Evolutionary conservation across 2,329 filamentous ascomycete species (phyloP).

Genomic region (Fusarium sp.): DNA sequence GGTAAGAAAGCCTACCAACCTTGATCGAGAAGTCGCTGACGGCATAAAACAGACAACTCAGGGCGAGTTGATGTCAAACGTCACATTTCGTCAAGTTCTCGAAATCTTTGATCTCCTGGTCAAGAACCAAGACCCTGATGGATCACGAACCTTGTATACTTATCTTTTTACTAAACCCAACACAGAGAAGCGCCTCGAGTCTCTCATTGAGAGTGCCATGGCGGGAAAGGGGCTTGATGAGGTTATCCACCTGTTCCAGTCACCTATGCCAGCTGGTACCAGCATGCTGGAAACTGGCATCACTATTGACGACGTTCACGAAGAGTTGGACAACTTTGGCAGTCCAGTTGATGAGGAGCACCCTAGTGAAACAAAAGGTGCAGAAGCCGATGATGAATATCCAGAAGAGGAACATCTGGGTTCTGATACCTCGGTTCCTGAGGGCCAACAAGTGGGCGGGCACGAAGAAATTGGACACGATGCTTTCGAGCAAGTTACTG

Average conservation of each 20-base stretch:
- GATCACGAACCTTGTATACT: slow-evolving; percentile 52
- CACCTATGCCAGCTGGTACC: slow-evolving; percentile 35
- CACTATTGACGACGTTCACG: slow-evolving; percentile 33
- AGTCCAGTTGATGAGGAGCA: slow-evolving; percentile 39
- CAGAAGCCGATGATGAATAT: slow-evolving; percentile 32
- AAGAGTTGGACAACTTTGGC: slow-evolving; percentile 41
- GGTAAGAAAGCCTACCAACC: slow-evolving; percentile 46
- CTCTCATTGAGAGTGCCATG: slow-evolving; percentile 54
- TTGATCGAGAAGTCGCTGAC: slow-evolving; percentile 39
- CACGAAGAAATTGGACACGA: slow-evolving; percentile 1
- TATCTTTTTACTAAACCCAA: slow-evolving; percentile 54
- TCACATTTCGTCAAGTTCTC: slow-evolving; percentile 54
- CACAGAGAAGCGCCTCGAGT: slow-evolving; percentile 51
- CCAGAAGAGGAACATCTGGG: slow-evolving; percentile 28
- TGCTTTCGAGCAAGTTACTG: slow-evolving; percentile 1
- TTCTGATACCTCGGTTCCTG: background rate
- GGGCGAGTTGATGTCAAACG: slow-evolving; percentile 47
- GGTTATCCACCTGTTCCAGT: slow-evolving; percentile 52
- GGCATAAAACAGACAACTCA: slow-evolving; percentile 46
- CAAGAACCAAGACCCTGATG: slow-evolving; percentile 55
- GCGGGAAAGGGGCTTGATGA: slow-evolving; percentile 54
- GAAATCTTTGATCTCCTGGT: slow-evolving; percentile 55
- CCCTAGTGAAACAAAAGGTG: slow-evolving; percentile 17
- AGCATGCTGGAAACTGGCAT: slow-evolving; percentile 26
- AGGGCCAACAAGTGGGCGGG: background rate